Evolutionary conservation across 2,329 filamentous ascomycete species (phyloP), one percentile per base, ranked within the genome.

Genomic region (Fusarium sp.): DNA sequence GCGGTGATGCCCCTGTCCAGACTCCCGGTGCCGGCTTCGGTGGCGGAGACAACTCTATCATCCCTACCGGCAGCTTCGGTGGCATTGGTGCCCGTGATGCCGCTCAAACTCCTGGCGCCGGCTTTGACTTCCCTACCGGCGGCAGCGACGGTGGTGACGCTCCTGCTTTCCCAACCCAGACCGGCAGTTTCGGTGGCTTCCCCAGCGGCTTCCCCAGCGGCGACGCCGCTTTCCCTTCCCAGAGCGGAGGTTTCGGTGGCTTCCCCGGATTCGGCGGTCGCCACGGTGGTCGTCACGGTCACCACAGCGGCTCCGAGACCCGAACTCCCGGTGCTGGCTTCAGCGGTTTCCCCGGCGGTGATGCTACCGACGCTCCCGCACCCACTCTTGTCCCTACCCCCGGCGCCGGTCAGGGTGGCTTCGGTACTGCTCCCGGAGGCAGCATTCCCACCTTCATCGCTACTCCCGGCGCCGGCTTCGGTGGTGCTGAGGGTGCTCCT

Each of bases 301-400:
- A 35, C n/a, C 33, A 37, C 56, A 58, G 35, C 56, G 35, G 33
- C 37, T 27, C 33, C 27, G 62, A 56, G 16, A 22, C 27, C 16
- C 62, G 48, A 24, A 65, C 61, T 31, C 67, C 67, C 20, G 52
- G 64, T 11, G 41, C 43, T 14, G 22, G 29, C 35, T 37, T 22
- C 10, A 57, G 57, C 6, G 16, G 20, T 43, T 63, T 43, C 37
- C 45, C 45, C 9, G 20, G 45, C 6, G 37, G 56, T 24, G 41
- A 50, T 31, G 31, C 31, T 33, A 24, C 29, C 24, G 56, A 37
- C 10, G 56, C 60, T 35, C 39, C 69, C 13, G 69, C 56, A 29
- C 69, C 70, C 29, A 71, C 71, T 27, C 62, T 74, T 29, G 58
- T 73, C 16, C 71, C 63, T 22, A 57, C 67, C 8, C 71, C 70